These are phyloP conservation scores for Mortierella sp. DNA, from an alignment of 371 early-diverging fungal species.

Conservation along the genomic window DNA sequence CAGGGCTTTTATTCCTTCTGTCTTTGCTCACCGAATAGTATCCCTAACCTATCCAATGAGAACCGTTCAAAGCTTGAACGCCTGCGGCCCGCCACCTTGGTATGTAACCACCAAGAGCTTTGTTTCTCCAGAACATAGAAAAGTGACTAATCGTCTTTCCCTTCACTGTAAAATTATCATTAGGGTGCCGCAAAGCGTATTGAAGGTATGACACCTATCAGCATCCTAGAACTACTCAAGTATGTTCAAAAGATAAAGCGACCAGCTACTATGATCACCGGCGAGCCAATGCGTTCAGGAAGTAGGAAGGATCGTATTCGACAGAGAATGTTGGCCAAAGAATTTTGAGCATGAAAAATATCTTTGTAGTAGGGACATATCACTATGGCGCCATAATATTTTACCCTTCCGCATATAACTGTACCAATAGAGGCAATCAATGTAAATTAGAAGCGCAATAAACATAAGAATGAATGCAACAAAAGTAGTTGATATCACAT, in stretches of 20 bases:
- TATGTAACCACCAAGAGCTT: slow-evolving; percentile 36
- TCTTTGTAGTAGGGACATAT: background rate
- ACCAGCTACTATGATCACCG: slow-evolving; percentile 38
- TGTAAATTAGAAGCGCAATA: background rate
- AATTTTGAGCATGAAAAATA: slow-evolving; percentile 14
- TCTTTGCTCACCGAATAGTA: slow-evolving; percentile 38
- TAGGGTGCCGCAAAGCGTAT: slow-evolving; percentile 89
- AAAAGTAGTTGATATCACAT: too few species aligned
- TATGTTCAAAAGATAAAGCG: slow-evolving; percentile 61
- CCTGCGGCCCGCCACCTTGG: slow-evolving; percentile 82
- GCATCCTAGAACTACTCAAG: slow-evolving; percentile 78
- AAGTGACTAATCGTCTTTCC: background rate
- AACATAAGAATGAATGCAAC: too few species aligned
- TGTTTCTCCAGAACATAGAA: background rate
- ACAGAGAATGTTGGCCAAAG: slow-evolving; percentile 36
- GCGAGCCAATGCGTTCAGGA: slow-evolving; percentile 35
- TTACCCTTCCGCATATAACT: background rate
- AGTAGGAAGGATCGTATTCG: slow-evolving; percentile 51
- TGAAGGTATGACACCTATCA: slow-evolving; percentile 86
- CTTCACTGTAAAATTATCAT: background rate
- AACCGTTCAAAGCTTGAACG: slow-evolving; percentile 74
- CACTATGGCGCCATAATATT: background rate
- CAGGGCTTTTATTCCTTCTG: background rate
- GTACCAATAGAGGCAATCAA: background rate
- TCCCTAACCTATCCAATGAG: slow-evolving; percentile 80